phyloP scores from a whole-genome alignment of 768 basidiomycete species.

The Termitomyces sp. region DNA sequence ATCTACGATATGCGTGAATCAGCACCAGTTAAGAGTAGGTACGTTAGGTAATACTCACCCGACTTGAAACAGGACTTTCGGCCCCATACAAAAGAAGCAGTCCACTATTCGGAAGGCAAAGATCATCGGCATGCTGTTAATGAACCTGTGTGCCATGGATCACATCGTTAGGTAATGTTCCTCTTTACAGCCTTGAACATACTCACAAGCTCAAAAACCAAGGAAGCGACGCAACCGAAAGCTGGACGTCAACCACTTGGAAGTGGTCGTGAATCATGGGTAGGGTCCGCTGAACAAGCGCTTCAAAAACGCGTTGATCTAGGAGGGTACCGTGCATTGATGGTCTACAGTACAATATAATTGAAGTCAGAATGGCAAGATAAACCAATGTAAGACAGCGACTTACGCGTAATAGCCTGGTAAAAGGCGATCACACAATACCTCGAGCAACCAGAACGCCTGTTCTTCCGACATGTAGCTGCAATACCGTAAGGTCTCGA shows the following conservation, averaged over 20 bases:
- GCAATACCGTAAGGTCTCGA: constrained; percentile 5
- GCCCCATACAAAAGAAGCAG: constrained; percentile 98
- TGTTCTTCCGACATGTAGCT: constrained; percentile 99
- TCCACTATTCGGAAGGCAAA: constrained; percentile 98
- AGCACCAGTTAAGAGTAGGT: neutral
- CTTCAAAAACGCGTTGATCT: constrained; percentile 98
- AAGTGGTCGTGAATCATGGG: constrained; percentile 96
- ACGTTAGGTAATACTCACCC: constrained; percentile 51
- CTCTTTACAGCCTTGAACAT: neutral
- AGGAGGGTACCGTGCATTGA: constrained; percentile 99
- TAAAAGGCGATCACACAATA: constrained; percentile 88
- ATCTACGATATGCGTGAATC: constrained; percentile 5
- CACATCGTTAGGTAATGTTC: neutral
- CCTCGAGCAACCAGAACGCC: constrained; percentile 94
- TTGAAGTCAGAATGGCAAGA: constrained; percentile 3
- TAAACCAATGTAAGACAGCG: neutral
- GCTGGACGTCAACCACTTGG: constrained; percentile 84
- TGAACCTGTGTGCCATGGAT: constrained; percentile 45
- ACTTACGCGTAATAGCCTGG: constrained; percentile 96
- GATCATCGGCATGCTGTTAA: constrained; percentile 95
- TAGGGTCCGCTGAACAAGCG: constrained; percentile 82
- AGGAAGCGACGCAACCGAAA: constrained; percentile 93
- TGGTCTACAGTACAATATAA: constrained; percentile 43
- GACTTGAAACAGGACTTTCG: constrained; percentile 97
- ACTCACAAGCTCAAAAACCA: constrained; percentile 97